Evolutionary conservation across 179 eudicot species (phyloP).

Genomic region (Spinacia oleracea): DNA sequence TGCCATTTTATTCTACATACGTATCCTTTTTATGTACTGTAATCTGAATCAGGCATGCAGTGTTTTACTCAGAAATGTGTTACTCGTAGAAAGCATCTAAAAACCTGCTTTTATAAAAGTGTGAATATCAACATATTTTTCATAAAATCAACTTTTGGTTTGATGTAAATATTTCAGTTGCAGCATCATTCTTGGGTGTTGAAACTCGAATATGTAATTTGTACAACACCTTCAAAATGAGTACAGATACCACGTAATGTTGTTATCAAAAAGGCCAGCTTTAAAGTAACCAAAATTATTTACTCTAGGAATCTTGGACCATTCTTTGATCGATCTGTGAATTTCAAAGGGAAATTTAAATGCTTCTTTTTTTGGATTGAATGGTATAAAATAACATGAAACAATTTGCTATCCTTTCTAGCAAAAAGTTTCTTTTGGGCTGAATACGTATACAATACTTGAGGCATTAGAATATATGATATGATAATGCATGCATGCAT

Average conservation of each 20-base stretch:
- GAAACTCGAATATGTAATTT: not conserved
- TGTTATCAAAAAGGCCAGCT: not conserved
- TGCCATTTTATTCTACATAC: not conserved
- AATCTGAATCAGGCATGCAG: not conserved
- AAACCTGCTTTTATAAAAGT: not conserved
- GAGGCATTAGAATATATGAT: constrained; percentile 9
- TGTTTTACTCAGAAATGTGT: not conserved
- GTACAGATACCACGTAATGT: not conserved
- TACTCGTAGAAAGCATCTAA: not conserved
- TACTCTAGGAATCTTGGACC: constrained; percentile 3
- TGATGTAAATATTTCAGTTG: not conserved
- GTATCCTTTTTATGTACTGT: not conserved
- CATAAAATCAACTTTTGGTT: no score
- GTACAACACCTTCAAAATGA: not conserved
- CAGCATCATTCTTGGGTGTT: not conserved
- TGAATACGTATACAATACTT: not conserved
- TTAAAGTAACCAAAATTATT: constrained; percentile 1
- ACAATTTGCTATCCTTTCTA: no score
- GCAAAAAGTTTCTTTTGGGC: no score
- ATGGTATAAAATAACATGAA: constrained; percentile 1
- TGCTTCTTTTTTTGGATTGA: not conserved
- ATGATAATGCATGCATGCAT: no score
- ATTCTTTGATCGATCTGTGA: not conserved
- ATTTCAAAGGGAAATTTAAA: not conserved
- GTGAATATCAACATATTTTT: not conserved